phyloP scores from a whole-genome alignment of 2,329 filamentous ascomycete species.

The Penicillium italicum region DNA sequence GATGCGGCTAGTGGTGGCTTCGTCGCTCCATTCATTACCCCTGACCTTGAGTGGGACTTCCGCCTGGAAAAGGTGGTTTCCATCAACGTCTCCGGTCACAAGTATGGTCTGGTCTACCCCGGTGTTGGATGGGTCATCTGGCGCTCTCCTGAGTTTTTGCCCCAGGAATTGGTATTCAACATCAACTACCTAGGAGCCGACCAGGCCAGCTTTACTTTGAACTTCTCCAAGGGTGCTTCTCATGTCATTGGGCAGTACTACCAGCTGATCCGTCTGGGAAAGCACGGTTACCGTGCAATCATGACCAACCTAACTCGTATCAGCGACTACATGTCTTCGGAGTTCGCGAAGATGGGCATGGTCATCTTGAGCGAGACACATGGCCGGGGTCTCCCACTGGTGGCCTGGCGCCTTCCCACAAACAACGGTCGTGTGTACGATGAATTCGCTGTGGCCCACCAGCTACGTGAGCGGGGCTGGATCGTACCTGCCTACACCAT shows the following conservation, averaged over 20 bases:
- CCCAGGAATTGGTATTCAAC: conserved; percentile 93
- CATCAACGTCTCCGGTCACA: conserved; percentile 93
- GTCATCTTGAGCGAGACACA: conserved; percentile 78
- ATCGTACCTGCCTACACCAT: conserved; percentile 95
- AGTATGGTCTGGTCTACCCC: conserved; percentile 76
- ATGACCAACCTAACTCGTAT: conserved; percentile 91
- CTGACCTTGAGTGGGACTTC: conserved; percentile 87
- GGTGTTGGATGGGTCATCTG: conserved; percentile 94
- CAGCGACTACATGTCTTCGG: conserved; percentile 76
- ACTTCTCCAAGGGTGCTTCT: conserved; percentile 93
- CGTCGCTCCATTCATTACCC: conserved; percentile 85
- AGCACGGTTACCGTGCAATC: conserved; percentile 85
- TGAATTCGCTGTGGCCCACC: conserved; percentile 77
- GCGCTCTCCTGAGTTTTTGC: conserved; percentile 77
- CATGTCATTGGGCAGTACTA: conserved; percentile 98
- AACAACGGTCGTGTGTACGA: conserved; percentile 59
- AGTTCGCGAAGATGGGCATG: conserved; percentile 73
- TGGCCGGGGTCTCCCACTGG: conserved; percentile 78
- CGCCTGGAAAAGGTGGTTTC: conserved; percentile 81
- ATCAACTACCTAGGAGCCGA: conserved; percentile 98
- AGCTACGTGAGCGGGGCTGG: conserved; percentile 83
- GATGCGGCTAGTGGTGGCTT: conserved; percentile 92
- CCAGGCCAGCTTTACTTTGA: conserved; percentile 92
- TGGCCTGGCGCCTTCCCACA: conserved; percentile 75
- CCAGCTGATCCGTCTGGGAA: conserved; percentile 90